Conservation (phyloP, 306 rosid genomes). For the Luffa aegyptiaca region DNA sequence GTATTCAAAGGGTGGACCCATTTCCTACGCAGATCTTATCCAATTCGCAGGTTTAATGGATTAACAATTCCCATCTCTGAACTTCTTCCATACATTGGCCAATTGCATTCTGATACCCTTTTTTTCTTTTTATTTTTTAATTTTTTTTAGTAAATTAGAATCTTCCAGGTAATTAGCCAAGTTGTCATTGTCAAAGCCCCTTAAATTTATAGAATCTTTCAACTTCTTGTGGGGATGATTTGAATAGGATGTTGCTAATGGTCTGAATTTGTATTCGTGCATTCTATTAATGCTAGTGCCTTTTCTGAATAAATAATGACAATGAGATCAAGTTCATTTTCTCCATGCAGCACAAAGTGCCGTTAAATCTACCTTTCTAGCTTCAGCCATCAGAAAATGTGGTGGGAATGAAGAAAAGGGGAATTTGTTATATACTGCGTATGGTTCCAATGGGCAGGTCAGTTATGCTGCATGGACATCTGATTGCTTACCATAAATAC, state of each 20-base stretch:
- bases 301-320: neutral
- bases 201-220: neutral
- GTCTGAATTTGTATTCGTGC: neutral
- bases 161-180: neutral
- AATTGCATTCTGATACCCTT: neutral
- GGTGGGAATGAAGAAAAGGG: slow-evolving; percentile 98
- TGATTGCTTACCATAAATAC: neutral
- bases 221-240: neutral
- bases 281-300: neutral
- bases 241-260: neutral
- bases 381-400: slow-evolving; percentile 79
- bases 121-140: neutral
- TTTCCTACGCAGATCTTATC: slow-evolving; percentile 84
- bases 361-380: slow-evolving; percentile 63
- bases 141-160: neutral
- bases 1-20: slow-evolving; percentile 80
- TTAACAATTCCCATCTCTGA: slow-evolving; percentile 1
- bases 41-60: slow-evolving; percentile 54
- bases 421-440: slow-evolving; percentile 55
- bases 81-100: neutral
- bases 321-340: slow-evolving; percentile 9
- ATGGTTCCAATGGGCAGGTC: slow-evolving; percentile 95
- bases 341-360: slow-evolving; percentile 73
- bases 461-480: neutral
- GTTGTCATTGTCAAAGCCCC: neutral